A percentile compares a stretch with the other conserved stretches of the same genome.
phyloP scores from a whole-genome alignment of 495 filamentous ascomycete species.

The Xylaria scruposa region DNA sequence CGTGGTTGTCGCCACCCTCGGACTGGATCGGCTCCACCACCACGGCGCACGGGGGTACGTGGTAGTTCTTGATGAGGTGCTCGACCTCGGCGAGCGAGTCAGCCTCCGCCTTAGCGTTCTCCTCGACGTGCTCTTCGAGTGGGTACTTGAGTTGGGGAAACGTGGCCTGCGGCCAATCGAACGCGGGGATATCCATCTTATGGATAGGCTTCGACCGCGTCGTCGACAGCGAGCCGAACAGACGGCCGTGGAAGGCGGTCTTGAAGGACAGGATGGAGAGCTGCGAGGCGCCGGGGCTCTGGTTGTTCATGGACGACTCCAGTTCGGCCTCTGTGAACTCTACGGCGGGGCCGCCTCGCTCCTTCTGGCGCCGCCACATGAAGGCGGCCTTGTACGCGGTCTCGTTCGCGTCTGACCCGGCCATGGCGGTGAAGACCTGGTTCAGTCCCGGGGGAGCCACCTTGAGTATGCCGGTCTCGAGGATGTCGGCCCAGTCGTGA shows the following conservation, averaged over 20 bases:
- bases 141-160: slow-evolving; percentile 94
- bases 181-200: slow-evolving; percentile 97
- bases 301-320: slow-evolving; percentile 80
- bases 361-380: slow-evolving; percentile 91
- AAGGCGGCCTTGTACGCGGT: slow-evolving; percentile 99
- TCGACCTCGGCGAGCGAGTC: slow-evolving; percentile 90
- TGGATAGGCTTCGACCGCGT: slow-evolving; percentile 97
- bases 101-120: slow-evolving; percentile 83
- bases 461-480: slow-evolving; percentile 85
- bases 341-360: slow-evolving; percentile 81
- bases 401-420: slow-evolving; percentile 97
- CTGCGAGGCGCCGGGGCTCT: slow-evolving; percentile 79
- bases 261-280: slow-evolving; percentile 94
- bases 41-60: slow-evolving; percentile 86
- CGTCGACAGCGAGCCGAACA: slow-evolving; percentile 91
- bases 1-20: slow-evolving; percentile 98
- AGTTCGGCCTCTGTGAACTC: slow-evolving; percentile 89
- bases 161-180: slow-evolving; percentile 96
- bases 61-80: slow-evolving; percentile 80
- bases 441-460: slow-evolving; percentile 90
- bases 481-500: slow-evolving; percentile 83
- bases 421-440: slow-evolving; percentile 96
- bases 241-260: slow-evolving; percentile 91
- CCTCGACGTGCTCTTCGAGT: slow-evolving; percentile 78
- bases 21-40: slow-evolving; percentile 97